These are phyloP conservation scores for Petrea volubilis DNA, from an alignment of 257 asterid genomes.

Conservation along the genomic window DNA sequence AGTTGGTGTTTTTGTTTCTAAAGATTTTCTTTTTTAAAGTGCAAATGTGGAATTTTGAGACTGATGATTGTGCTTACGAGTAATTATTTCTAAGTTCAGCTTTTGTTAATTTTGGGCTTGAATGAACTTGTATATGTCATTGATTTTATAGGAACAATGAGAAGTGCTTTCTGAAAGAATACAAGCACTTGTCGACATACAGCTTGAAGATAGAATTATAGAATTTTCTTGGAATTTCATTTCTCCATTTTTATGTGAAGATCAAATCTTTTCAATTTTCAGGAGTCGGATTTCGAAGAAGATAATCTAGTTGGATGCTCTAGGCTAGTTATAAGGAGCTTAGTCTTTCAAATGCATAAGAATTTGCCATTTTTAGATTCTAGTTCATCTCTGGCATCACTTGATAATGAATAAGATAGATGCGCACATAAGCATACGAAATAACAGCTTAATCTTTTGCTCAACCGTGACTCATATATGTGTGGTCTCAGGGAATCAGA, in stretches of 20 bases:
- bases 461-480: not conserved
- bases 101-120: not conserved
- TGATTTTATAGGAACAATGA: not conserved
- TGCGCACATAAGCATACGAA: not conserved
- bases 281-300: too few species aligned
- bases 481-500: constrained; percentile 41
- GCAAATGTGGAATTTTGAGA: not conserved
- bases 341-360: too few species aligned
- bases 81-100: not conserved
- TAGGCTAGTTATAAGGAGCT: too few species aligned
- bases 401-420: too few species aligned
- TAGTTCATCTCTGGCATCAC: too few species aligned
- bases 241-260: too few species aligned
- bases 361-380: too few species aligned
- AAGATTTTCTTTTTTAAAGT: not conserved
- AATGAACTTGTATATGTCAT: not conserved
- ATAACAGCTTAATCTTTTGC: not conserved
- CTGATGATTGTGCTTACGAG: not conserved
- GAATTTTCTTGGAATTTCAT: not conserved
- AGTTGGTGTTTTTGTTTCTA: not conserved
- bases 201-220: not conserved
- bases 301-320: too few species aligned
- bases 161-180: not conserved
- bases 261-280: too few species aligned
- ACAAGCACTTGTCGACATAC: not conserved